Base-by-base conservation (phyloP, 23 red algal genomes). In the Gracilariopsis chorda region DNA sequence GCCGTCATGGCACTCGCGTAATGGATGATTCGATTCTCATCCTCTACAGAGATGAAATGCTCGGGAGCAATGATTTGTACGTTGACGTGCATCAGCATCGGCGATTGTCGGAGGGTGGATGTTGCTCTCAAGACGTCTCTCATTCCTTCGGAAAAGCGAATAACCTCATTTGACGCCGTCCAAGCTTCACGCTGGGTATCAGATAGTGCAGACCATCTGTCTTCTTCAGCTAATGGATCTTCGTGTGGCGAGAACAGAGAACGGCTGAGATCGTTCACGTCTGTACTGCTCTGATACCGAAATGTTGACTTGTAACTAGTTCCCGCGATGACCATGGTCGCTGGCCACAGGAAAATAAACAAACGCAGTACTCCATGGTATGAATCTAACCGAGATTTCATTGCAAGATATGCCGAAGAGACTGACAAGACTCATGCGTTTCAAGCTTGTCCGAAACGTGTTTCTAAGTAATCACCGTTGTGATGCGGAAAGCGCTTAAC, bases 171-270 rank as follows among this genome's bases (percentile, higher is more conserved):
- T 2, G 75, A 56, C 42, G 43, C 42, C 36, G 88, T 91, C 88
- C 88, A 91, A 13, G 63, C 62, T 17, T 64, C 59, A 75, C 88
- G 88, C 17, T 91, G 75, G 13, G 75, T 51, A 13, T 69, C 53
- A 28, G 88, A 82, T 8, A 91, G 48, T 36, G 73, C 77, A 7
- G 74, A 59, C 88, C 88, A 91, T 36, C 43, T 67, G 62, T 91
- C 88, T 16, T 91, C 73, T 27, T 49, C 17, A 33, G 88, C 57
- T 13, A 91, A n/a, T 24, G 75, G 75, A 52, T 80, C 63, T 24
- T 64, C 45, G 34, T 79, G 88, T 21, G 58, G 76, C 12, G 72
- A 52, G 46, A 91, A 73, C 23, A 91, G 75, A 43, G 44, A 73
- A 16, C 23, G 29, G 75, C 47, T 45, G 39, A 91, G 59, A 43